phyloP scores from a whole-genome alignment of 2,329 filamentous ascomycete species.

The Bipolaris zeicola region DNA sequence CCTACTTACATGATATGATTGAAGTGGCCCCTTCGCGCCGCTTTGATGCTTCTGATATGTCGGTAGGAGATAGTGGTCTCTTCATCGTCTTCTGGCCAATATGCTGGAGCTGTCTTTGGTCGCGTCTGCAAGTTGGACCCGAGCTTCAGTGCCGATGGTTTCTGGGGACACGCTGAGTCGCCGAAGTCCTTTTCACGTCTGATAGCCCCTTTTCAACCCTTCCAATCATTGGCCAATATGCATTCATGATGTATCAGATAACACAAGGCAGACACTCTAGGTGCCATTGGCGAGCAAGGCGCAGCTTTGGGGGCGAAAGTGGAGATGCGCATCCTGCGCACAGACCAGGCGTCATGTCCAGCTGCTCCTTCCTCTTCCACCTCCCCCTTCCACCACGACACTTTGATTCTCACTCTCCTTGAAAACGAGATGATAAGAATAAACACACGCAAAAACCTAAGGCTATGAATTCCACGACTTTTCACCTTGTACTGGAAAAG shows the following conservation, averaged over 20 bases:
- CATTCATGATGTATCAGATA: neutral
- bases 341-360: neutral
- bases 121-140: neutral
- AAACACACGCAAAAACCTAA: neutral
- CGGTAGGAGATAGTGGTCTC: neutral
- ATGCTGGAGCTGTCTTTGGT: neutral
- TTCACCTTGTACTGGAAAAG: slow-evolving; percentile 10
- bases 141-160: neutral
- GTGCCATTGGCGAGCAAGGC: neutral
- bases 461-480: neutral
- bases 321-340: neutral
- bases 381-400: neutral
- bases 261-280: neutral
- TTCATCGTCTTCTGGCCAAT: neutral
- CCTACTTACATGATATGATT: neutral
- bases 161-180: neutral
- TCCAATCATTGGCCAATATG: neutral
- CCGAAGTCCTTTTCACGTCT: neutral
- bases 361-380: neutral
- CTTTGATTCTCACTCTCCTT: neutral
- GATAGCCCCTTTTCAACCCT: neutral
- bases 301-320: neutral
- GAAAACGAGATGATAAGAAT: neutral
- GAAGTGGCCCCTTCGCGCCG: neutral
- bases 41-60: neutral